Evolutionary conservation across 257 asterid species (phyloP).

Genomic region (Nicotiana noctiflora): DNA sequence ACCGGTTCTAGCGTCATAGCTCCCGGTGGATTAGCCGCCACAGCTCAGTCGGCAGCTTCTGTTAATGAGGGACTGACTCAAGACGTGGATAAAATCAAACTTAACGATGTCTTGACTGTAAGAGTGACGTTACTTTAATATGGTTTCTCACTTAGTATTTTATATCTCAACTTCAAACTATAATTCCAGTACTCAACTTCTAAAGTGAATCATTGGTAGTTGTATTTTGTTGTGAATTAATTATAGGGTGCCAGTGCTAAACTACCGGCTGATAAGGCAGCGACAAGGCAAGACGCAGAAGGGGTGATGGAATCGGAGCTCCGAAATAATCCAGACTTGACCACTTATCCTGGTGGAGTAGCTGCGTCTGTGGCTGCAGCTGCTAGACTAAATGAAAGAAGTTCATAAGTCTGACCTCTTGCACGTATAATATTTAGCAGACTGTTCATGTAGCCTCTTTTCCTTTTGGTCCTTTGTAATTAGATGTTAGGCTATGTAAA

Average conservation of each 20-base stretch:
- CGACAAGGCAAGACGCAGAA: slow-evolving; percentile 59
- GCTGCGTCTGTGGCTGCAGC: slow-evolving; percentile 60
- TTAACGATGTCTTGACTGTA: slow-evolving; percentile 41
- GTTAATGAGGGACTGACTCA: slow-evolving; percentile 34
- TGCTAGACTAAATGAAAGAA: slow-evolving; percentile 40
- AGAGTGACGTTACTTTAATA: background rate
- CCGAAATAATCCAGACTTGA: slow-evolving; percentile 27
- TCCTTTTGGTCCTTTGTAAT: background rate
- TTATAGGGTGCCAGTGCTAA: slow-evolving; percentile 42
- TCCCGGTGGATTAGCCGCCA: slow-evolving; percentile 60
- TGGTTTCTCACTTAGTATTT: too few species aligned
- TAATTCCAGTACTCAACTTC: too few species aligned
- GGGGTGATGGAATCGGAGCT: slow-evolving; percentile 47
- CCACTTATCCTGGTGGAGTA: slow-evolving; percentile 48
- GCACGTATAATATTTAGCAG: background rate
- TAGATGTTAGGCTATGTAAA: background rate
- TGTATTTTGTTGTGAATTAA: background rate
- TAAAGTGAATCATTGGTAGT: background rate
- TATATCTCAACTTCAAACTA: too few species aligned
- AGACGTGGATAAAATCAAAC: slow-evolving; percentile 50
- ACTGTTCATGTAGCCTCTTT: background rate
- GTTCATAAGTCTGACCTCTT: background rate
- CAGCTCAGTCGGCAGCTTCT: slow-evolving; percentile 68
- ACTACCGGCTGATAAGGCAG: slow-evolving; percentile 46
- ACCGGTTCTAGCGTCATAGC: slow-evolving; percentile 34